Base-by-base conservation (phyloP, 2,329 filamentous ascomycete genomes). In the Harringtonia lauricola region DNA sequence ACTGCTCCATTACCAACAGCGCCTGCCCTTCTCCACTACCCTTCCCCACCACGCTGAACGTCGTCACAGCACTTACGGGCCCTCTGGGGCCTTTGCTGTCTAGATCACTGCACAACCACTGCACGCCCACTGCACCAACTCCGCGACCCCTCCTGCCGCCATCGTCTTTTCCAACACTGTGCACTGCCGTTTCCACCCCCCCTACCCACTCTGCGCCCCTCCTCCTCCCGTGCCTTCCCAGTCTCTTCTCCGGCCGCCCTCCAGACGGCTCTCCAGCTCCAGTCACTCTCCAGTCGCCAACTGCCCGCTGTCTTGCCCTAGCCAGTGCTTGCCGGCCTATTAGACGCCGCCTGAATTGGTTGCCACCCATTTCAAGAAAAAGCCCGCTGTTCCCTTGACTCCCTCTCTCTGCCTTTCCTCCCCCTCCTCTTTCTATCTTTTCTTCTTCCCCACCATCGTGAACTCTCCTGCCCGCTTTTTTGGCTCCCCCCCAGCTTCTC, bases 401-500 rank as follows among this genome's bases (percentile, higher is more conserved):
- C 30, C n/a, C n/a, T n/a, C n/a, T n/a, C n/a, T n/a, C n/a, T n/a
- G n/a, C n/a, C n/a, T n/a, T n/a, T 17, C 33, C 18, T 29, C 26
- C 36, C 39, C 39, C 47, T 45, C 31, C 45, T 39, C 36, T 28
- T 41, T 33, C 33, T 13, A 14, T 47, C 38, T 34, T 44, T 38
- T 35, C 34, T 31, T 33, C 41, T 43, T 31, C 42, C 46, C 46
- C 42, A 41, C 40, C 47, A 46, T 46, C 45, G 42, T 48, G 45
- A 43, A 47, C 36, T 49, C 34, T 33, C 21, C 31, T 39, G 26
- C 41, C 45, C 47, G 41, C 47, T 48, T 47, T 49, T 47, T 24
- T 39, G 30, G 14, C 21, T 29, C n/a, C 18, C 31, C 43, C 15
- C 18, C 31, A 6, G 4, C 18, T 36, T 34, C 21, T 29, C 21